phyloP scores from a whole-genome alignment of 371 early-diverging fungal genomes.

The Fennellomyces sp. region DNA sequence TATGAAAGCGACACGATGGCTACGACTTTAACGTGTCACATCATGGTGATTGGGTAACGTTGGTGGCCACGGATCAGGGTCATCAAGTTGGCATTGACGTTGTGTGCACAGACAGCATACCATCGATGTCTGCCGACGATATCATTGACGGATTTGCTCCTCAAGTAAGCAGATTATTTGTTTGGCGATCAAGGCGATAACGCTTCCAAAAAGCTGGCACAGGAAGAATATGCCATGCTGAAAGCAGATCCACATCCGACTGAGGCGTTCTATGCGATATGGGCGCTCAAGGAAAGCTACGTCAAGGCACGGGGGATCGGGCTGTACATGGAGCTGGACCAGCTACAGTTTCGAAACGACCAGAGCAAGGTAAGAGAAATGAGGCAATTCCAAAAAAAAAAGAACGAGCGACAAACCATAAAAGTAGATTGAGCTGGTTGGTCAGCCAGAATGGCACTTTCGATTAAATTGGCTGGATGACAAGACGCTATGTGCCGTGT shows the following conservation, averaged over 20 bases:
- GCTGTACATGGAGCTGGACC: conserved; percentile 44
- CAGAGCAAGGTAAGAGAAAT: not conserved
- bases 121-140: conserved; percentile 25
- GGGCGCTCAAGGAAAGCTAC: conserved; percentile 69
- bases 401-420: no score
- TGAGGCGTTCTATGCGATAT: conserved; percentile 51
- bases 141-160: conserved; percentile 36
- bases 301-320: conserved; percentile 67
- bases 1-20: no score
- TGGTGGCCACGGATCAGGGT: conserved; percentile 29
- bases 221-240: conserved; percentile 30
- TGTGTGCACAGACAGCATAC: conserved; percentile 33
- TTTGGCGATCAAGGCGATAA: no score
- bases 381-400: not conserved
- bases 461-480: conserved; percentile 28
- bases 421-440: not conserved
- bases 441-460: conserved; percentile 17
- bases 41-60: conserved; percentile 68
- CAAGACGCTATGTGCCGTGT: conserved; percentile 21
- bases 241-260: conserved; percentile 18
- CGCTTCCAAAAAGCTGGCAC: conserved; percentile 31
- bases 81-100: conserved; percentile 58
- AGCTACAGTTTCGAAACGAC: conserved; percentile 34
- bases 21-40: conserved; percentile 63
- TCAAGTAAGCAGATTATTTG: no score